phyloP scores from a whole-genome alignment of 768 basidiomycete species.

The Termitomyces sp. region DNA sequence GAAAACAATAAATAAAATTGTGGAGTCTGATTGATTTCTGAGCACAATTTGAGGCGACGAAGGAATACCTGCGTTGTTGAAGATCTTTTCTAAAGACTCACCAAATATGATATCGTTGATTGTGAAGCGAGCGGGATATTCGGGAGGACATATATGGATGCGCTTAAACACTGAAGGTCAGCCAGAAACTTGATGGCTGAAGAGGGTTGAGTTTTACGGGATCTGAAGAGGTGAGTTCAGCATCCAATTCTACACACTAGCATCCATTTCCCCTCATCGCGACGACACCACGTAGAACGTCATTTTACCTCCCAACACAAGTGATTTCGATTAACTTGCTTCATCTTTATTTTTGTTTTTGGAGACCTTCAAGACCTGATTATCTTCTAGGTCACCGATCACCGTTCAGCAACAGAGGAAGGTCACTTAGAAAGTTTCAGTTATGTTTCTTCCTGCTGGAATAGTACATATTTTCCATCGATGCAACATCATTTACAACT shows the following conservation, averaged over 20 bases:
- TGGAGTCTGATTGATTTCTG: neutral
- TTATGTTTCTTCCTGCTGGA: too few species aligned
- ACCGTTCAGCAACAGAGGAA: too few species aligned
- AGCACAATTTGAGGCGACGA: neutral
- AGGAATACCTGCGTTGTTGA: conserved; percentile 72
- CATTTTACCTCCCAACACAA: too few species aligned
- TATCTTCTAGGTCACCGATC: too few species aligned
- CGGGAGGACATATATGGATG: conserved; percentile 60
- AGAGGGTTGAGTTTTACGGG: conserved; percentile 34
- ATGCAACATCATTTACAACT: too few species aligned
- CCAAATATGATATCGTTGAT: conserved; percentile 81
- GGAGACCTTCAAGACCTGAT: too few species aligned
- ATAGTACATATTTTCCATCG: too few species aligned
- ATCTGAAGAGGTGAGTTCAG: conserved; percentile 36
- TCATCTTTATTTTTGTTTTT: too few species aligned
- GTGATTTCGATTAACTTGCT: too few species aligned
- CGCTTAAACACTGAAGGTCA: conserved; percentile 37
- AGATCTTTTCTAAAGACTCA: conserved; percentile 74
- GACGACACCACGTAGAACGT: too few species aligned
- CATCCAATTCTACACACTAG: conserved; percentile 31
- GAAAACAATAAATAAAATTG: conserved; percentile 96
- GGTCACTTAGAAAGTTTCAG: too few species aligned
- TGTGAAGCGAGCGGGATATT: conserved; percentile 77
- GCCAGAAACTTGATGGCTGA: neutral
- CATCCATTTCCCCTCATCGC: too few species aligned